phyloP scores from a whole-genome alignment of 805 yeast species.

The Sugiyamaella marilandica region DNA sequence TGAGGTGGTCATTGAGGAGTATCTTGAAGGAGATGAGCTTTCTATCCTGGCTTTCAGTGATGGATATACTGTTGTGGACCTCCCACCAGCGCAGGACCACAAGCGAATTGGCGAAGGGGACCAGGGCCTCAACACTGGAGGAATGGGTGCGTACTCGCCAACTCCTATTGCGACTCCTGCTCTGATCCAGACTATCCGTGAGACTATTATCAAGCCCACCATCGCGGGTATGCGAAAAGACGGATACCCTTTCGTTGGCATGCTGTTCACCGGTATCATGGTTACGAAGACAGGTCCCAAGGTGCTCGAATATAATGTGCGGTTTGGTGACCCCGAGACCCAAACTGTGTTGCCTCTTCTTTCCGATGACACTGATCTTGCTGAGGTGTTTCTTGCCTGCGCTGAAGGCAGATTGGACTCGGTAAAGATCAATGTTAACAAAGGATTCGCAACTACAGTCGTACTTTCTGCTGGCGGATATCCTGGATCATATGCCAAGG shows the following conservation, averaged over 20 bases:
- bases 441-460: slow-evolving; percentile 80
- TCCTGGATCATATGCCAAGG: slow-evolving; percentile 82
- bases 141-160: slow-evolving; percentile 99
- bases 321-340: slow-evolving; percentile 99
- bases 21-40: slow-evolving; percentile 93
- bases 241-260: slow-evolving; percentile 92
- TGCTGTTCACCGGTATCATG: slow-evolving; percentile 93
- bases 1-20: slow-evolving; percentile 93
- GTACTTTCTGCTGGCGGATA: slow-evolving; percentile 97
- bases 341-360: slow-evolving; percentile 91
- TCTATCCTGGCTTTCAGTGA: slow-evolving; percentile 88
- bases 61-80: slow-evolving; percentile 83
- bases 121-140: slow-evolving; percentile 94
- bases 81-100: slow-evolving; percentile 98
- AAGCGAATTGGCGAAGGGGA: slow-evolving; percentile 93
- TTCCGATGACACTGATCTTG: slow-evolving; percentile 80
- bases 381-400: slow-evolving; percentile 87
- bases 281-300: slow-evolving; percentile 84
- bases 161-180: slow-evolving; percentile 89
- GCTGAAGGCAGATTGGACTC: slow-evolving; percentile 93
- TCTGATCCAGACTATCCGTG: slow-evolving; percentile 64
- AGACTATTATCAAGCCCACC: slow-evolving; percentile 79
- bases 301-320: slow-evolving; percentile 92
- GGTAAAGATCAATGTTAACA: slow-evolving; percentile 48
- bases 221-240: slow-evolving; percentile 95